A percentile compares a stretch with the other conserved stretches of the same genome.
Conservation (phyloP, 1,284 basidiomycete genomes). For the Pterulicium gracile region DNA sequence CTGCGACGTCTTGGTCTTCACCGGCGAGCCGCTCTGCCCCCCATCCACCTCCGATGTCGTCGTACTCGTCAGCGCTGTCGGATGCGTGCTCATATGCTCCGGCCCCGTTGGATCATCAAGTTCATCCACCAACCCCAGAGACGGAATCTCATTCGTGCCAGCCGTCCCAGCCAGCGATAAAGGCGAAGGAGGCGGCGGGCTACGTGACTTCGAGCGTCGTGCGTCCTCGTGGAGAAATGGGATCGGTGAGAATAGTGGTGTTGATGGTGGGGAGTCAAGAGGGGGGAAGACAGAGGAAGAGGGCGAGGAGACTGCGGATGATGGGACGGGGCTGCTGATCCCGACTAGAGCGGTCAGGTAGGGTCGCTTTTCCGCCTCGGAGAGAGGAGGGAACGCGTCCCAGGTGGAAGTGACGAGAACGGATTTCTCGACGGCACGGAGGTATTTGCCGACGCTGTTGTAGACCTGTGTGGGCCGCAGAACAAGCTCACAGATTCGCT, state of each 20-base stretch:
- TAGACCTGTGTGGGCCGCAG: conserved; percentile 65
- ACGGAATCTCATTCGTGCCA: conserved; percentile 32
- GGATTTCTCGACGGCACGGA: conserved; percentile 81
- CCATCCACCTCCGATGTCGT: conserved; percentile 32
- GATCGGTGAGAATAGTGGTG: conserved; percentile 77
- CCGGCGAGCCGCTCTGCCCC: conserved; percentile 9
- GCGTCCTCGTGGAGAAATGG: conserved; percentile 74
- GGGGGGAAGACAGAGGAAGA: no score
- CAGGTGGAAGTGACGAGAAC: conserved; percentile 79
- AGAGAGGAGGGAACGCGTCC: conserved; percentile 54
- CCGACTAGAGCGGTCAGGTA: conserved; percentile 28
- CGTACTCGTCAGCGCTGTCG: conserved; percentile 56
- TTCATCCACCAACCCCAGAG: conserved; percentile 69
- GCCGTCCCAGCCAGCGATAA: conserved; percentile 34
- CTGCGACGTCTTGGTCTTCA: no score
- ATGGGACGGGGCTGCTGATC: conserved; percentile 25
- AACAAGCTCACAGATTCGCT: conserved; percentile 84
- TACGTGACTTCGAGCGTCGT: conserved; percentile 60
- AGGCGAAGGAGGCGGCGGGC: conserved; percentile 62
- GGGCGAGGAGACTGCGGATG: no score
- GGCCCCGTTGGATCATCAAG: conserved; percentile 65
- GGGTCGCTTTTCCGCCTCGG: conserved; percentile 28
- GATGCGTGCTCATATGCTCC: conserved; percentile 72
- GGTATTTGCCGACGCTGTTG: conserved; percentile 76
- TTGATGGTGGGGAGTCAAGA: conserved; percentile 31